These are phyloP conservation scores for Geotrichum reessii DNA, from an alignment of 1,139 yeast genomes.

Conservation along the genomic window DNA sequence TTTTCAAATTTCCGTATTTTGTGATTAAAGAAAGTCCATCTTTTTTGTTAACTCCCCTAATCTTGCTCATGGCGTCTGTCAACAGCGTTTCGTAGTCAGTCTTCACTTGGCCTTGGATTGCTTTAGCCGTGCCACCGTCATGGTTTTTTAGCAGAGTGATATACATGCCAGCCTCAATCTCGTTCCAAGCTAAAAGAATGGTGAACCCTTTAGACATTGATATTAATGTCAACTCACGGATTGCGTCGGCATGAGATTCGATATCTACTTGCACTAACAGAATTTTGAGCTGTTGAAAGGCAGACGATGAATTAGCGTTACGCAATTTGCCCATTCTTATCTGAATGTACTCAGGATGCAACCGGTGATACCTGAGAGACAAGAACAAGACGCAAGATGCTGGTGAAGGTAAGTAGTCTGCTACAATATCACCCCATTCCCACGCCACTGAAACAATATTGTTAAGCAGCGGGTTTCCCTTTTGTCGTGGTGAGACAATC, in stretches of 20 bases:
- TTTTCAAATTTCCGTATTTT: slow-evolving; percentile 48
- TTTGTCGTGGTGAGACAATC: slow-evolving; percentile 50
- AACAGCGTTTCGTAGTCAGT: slow-evolving; percentile 48
- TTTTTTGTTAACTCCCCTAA: slow-evolving; percentile 53
- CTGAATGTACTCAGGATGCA: slow-evolving; percentile 83
- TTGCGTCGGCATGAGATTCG: slow-evolving; percentile 62
- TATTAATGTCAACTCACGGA: slow-evolving; percentile 64
- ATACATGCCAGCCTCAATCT: slow-evolving; percentile 82
- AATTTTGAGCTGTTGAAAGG: slow-evolving; percentile 42
- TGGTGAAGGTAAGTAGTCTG: slow-evolving; percentile 62
- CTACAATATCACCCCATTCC: slow-evolving; percentile 43
- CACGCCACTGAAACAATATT: slow-evolving; percentile 46
- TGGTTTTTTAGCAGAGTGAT: slow-evolving; percentile 37
- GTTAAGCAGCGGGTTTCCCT: slow-evolving; percentile 54
- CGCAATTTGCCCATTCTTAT: slow-evolving; percentile 57
- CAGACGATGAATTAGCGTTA: slow-evolving; percentile 28
- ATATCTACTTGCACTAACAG: slow-evolving; percentile 73
- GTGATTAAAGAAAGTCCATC: slow-evolving; percentile 53
- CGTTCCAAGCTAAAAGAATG: slow-evolving; percentile 70
- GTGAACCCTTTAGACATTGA: slow-evolving; percentile 64
- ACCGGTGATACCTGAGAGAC: slow-evolving; percentile 70
- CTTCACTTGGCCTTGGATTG: slow-evolving; percentile 43
- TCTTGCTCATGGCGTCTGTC: slow-evolving; percentile 47
- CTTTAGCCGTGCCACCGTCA: slow-evolving; percentile 29
- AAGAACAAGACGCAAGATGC: slow-evolving; percentile 66